Percentiles rank a stretch among this genome's conserved stretches.
Conservation (phyloP, 768 basidiomycete species). For the Xerocomellus amylosporus region DNA sequence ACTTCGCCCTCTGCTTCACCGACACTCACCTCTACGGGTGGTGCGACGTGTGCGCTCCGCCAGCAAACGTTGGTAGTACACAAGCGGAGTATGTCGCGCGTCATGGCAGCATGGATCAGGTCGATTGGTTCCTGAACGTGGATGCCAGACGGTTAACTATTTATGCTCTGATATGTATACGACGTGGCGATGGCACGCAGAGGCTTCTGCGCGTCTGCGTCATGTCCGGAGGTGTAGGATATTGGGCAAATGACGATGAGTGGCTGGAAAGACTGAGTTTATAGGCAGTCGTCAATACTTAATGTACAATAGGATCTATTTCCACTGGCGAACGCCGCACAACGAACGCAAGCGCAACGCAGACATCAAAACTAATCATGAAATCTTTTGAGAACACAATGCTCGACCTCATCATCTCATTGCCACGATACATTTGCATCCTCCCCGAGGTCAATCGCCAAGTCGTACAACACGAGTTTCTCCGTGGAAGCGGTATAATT, state of each 20-base stretch:
- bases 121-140: constrained; percentile 14
- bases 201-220: not conserved
- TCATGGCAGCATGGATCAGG: constrained; percentile 23
- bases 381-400: not conserved
- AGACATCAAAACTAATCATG: not conserved
- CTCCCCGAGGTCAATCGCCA: constrained; percentile 44
- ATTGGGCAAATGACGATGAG: not conserved
- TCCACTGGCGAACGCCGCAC: not conserved
- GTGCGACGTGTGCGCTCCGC: constrained; percentile 16
- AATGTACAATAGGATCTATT: constrained; percentile 4
- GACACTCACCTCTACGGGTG: constrained; percentile 1
- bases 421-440: constrained; percentile 35
- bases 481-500: constrained; percentile 37
- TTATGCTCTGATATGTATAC: not conserved
- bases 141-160: not conserved
- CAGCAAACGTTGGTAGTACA: constrained; percentile 20
- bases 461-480: constrained; percentile 39
- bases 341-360: not conserved
- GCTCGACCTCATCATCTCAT: not conserved
- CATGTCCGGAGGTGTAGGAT: not conserved
- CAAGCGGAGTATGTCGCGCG: constrained; percentile 11
- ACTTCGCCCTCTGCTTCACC: constrained; percentile 8
- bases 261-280: not conserved
- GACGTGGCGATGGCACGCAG: not conserved
- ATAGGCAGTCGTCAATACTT: not conserved